These are phyloP conservation scores for Penicillium bovifimosum DNA, from an alignment of 495 filamentous ascomycete genomes.

Conservation along the genomic window DNA sequence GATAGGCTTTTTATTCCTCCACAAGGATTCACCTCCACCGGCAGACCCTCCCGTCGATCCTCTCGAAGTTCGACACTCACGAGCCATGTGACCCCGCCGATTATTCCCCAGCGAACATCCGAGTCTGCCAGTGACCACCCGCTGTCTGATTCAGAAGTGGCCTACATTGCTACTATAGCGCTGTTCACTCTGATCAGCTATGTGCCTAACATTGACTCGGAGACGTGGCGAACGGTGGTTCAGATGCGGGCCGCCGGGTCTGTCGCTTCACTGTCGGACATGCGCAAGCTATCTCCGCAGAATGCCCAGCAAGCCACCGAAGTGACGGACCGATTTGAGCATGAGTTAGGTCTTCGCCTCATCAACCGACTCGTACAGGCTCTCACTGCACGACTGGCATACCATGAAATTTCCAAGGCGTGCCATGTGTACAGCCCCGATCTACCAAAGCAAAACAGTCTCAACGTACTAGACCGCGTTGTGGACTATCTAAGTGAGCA, in stretches of 20 bases:
- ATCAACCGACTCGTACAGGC: conserved; percentile 50
- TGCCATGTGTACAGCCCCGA: conserved; percentile 32
- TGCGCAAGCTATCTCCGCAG: conserved; percentile 29
- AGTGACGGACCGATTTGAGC: conserved; percentile 51
- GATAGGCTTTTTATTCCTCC: conserved; percentile 63
- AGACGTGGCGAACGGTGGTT: conserved; percentile 47
- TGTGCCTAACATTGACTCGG: conserved; percentile 38
- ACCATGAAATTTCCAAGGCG: conserved; percentile 47
- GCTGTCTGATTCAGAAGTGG: conserved; percentile 50
- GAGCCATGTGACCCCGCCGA: conserved; percentile 18
- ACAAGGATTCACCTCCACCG: conserved; percentile 41
- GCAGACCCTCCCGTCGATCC: conserved; percentile 32
- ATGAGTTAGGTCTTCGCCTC: conserved; percentile 55
- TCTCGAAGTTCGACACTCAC: conserved; percentile 31
- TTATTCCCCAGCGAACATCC: conserved; percentile 25
- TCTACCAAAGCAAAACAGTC: conserved; percentile 24
- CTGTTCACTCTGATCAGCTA: conserved; percentile 53
- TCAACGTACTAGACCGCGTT: conserved; percentile 35
- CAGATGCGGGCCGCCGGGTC: conserved; percentile 49
- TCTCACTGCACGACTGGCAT: conserved; percentile 48
- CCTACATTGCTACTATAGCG: conserved; percentile 50
- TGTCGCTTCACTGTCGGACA: conserved; percentile 43
- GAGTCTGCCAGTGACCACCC: conserved; percentile 29
- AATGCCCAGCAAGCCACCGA: conserved; percentile 30
- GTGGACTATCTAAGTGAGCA: conserved; percentile 39